Base-by-base conservation (phyloP, 2,329 filamentous ascomycete species). In the Cytospora piceae region DNA sequence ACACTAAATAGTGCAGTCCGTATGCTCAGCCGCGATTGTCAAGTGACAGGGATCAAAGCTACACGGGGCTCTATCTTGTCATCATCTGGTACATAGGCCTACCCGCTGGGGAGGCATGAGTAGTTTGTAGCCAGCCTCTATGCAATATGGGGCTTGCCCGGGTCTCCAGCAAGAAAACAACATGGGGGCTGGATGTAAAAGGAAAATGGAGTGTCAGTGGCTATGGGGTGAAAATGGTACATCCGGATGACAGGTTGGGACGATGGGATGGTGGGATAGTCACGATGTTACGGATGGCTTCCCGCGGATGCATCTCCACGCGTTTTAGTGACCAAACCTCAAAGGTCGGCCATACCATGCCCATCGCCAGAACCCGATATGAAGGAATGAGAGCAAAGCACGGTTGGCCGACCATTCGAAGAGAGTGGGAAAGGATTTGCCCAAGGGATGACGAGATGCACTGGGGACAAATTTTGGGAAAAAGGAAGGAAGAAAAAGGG, bases 121-220 rank as follows among this genome's bases (percentile, higher is more conserved):
- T 29, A 29, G 22, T 32, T 27, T 20, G 29, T 32, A 9, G 54
- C 20, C n/a, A 51, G 31, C 12, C 34, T 42, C 37, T 57, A 32
- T 42, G 52, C 37, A 17, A 39, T 57, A 32, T 32, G 37, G 24
- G 42, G 59, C 37, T 53, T 57, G 63, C 39, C 51, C 31, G 53
- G 61, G 54, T 56, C 42, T 42, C 20, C 31, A 58, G 56, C 32
- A 15, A 60, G 29, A 39, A 64, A 56, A 49, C 54, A 32, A 52
- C 39, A 51, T 52, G 63, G 63, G 63, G 63, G 61, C 63, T 65
- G 63, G 37, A 61, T 27, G 29, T 32, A 64, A 17, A 34, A 31
- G 32, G 20, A 8, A 52, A 39, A n/a, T 17, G 17, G 46, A 64
- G 22, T 37, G 24, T 22, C 63, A 61, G 60, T 63, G 42, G 53